Conservation (phyloP, 2,329 filamentous ascomycete species). For the Tricladium varicosporioides region DNA sequence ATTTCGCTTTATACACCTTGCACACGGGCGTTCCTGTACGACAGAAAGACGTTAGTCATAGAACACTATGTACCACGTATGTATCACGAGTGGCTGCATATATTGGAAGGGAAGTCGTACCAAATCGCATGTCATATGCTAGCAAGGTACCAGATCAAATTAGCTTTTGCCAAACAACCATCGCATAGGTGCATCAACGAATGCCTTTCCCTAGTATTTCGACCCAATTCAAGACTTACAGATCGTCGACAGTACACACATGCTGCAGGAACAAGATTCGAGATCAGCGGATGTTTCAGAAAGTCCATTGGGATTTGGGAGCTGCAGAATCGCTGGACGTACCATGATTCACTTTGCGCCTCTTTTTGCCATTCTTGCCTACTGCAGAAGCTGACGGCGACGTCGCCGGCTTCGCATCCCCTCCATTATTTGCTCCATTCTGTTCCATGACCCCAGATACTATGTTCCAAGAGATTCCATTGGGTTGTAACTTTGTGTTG, state of each 20-base stretch:
- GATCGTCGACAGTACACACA: constrained; percentile 89
- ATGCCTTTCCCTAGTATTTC: constrained; percentile 25
- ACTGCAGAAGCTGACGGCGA: constrained; percentile 31
- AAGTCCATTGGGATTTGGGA: constrained; percentile 24
- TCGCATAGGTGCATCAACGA: constrained; percentile 32
- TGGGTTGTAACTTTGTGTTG: constrained; percentile 30
- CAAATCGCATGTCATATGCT: constrained; percentile 93
- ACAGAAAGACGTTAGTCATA: constrained; percentile 32
- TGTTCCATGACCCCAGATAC: constrained; percentile 37
- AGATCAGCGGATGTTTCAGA: constrained; percentile 33
- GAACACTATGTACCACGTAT: constrained; percentile 31
- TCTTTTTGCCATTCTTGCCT: constrained; percentile 70
- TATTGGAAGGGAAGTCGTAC: constrained; percentile 51
- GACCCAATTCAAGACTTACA: constrained; percentile 59
- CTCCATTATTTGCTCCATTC: constrained; percentile 34
- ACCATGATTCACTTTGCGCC: constrained; percentile 89
- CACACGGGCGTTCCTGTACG: constrained; percentile 85
- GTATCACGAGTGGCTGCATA: constrained; percentile 33
- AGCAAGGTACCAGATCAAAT: constrained; percentile 35
- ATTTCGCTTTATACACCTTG: constrained; percentile 95
- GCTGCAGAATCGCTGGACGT: constrained; percentile 40
- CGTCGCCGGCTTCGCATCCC: constrained; percentile 32
- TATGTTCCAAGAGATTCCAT: constrained; percentile 35
- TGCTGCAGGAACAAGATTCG: constrained; percentile 55
- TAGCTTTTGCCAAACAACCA: constrained; percentile 34